Conservation (phyloP, 169 alveolate genomes). For the Plasmodium gonderi region DNA sequence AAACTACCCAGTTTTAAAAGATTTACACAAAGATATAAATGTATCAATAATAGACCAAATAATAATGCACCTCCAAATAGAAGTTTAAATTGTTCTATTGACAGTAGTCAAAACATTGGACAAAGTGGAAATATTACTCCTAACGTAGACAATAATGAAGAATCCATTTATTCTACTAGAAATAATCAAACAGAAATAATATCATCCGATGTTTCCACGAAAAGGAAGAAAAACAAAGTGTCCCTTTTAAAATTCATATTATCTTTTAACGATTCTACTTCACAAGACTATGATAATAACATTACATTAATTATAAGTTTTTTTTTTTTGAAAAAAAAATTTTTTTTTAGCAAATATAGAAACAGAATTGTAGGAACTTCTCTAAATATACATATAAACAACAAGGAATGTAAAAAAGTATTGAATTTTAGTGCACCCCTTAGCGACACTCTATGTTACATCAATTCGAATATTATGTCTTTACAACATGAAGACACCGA, state of each 20-base stretch:
- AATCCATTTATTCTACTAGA: neutral
- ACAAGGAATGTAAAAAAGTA: constrained; percentile 4
- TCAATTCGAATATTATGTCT: constrained; percentile 43
- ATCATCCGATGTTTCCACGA: neutral
- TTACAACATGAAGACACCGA: neutral
- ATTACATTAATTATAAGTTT: constrained; percentile 20
- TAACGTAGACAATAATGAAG: neutral
- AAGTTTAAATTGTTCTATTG: neutral
- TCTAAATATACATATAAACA: constrained; percentile 29
- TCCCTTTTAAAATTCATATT: constrained; percentile 43
- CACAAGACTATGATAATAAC: neutral
- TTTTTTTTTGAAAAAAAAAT: constrained; percentile 37
- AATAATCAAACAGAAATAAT: neutral
- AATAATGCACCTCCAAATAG: neutral
- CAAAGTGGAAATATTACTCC: neutral
- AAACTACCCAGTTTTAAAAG: neutral
- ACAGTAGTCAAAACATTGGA: neutral
- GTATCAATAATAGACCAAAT: neutral
- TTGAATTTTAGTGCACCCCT: constrained; percentile 2
- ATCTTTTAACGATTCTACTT: constrained; percentile 25
- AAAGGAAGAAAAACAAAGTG: constrained; percentile 1
- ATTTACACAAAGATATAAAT: neutral
- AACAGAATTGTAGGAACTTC: constrained; percentile 29
- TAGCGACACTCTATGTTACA: constrained; percentile 23
- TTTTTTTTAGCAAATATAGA: constrained; percentile 8